phyloP scores from a whole-genome alignment of 805 yeast genomes.

The Blastobotrys chiropterorum region DNA sequence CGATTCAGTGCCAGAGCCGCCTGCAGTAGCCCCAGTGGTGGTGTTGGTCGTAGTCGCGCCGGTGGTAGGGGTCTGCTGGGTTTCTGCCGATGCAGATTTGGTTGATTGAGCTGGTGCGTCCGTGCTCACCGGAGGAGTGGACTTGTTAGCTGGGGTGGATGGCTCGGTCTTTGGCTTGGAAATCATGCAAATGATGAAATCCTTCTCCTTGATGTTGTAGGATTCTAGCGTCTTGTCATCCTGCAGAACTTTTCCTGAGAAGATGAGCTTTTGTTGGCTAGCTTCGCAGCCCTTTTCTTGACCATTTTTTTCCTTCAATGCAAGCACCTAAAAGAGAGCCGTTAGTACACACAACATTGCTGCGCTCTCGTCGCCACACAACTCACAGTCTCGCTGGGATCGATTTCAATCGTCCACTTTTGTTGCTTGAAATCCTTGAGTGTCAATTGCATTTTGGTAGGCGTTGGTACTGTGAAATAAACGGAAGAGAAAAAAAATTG shows the following conservation, averaged over 20 bases:
- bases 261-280: constrained; percentile 78
- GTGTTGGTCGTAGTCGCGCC: constrained; percentile 27
- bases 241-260: constrained; percentile 82
- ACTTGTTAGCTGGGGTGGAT: constrained; percentile 9
- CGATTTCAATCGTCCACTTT: constrained; percentile 74
- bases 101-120: constrained; percentile 13
- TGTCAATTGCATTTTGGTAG: constrained; percentile 62
- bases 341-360: background rate
- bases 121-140: constrained; percentile 15
- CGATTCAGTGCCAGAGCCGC: constrained; percentile 24
- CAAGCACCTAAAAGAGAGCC: constrained; percentile 15
- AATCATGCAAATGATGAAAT: constrained; percentile 89
- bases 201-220: constrained; percentile 75
- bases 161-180: constrained; percentile 40
- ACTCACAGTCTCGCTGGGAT: constrained; percentile 56
- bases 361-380: background rate
- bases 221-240: constrained; percentile 71
- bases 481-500: background rate
- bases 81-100: constrained; percentile 23
- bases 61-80: constrained; percentile 26
- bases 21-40: constrained; percentile 25
- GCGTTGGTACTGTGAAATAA: background rate
- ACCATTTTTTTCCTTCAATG: constrained; percentile 45
- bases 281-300: constrained; percentile 60
- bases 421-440: constrained; percentile 93